Percentiles rank a stretch among this genome's conserved stretches.
These are phyloP conservation scores for Elaeis oleifera DNA, from an alignment of 202 grass and related monocot genomes.

Conservation along the genomic window DNA sequence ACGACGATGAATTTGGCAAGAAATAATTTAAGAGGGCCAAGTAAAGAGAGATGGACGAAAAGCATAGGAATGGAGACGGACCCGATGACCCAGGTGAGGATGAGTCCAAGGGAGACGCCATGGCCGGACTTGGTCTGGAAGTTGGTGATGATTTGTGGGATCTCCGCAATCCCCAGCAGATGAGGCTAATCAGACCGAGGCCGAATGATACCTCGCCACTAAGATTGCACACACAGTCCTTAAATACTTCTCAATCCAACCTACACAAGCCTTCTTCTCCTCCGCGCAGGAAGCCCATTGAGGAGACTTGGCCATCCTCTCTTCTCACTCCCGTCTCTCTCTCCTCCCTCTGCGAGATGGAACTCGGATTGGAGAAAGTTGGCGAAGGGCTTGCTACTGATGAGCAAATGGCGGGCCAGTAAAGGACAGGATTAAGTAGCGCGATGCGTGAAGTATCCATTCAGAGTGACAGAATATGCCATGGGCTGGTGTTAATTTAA, in stretches of 20 bases:
- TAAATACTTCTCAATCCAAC: conserved; percentile 13
- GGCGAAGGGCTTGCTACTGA: too few relatives aligned
- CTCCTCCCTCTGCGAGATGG: too few relatives aligned
- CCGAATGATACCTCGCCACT: conserved; percentile 6
- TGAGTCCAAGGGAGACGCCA: conserved; percentile 14
- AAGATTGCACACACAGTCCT: conserved; percentile 7
- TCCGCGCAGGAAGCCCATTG: not conserved
- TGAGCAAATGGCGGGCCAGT: too few relatives aligned
- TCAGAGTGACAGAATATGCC: too few relatives aligned
- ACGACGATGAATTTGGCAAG: too few relatives aligned
- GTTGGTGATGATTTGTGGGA: conserved; percentile 16
- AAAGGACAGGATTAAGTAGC: too few relatives aligned
- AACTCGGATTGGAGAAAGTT: too few relatives aligned
- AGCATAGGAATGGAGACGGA: not conserved
- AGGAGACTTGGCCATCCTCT: conserved; percentile 4
- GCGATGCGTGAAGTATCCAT: too few relatives aligned
- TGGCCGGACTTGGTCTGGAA: conserved; percentile 13
- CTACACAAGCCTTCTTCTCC: conserved; percentile 6
- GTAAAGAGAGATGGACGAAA: too few relatives aligned
- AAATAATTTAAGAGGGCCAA: too few relatives aligned
- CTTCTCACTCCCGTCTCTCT: not conserved
- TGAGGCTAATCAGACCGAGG: conserved; percentile 11
- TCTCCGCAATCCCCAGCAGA: conserved; percentile 12
- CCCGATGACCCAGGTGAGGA: conserved; percentile 20
- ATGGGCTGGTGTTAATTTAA: too few relatives aligned